Percentiles rank a stretch among this genome's conserved stretches.
phyloP scores from a whole-genome alignment of 192 early-diverging fungal genomes.

The Geosiphon pyriformis region DNA sequence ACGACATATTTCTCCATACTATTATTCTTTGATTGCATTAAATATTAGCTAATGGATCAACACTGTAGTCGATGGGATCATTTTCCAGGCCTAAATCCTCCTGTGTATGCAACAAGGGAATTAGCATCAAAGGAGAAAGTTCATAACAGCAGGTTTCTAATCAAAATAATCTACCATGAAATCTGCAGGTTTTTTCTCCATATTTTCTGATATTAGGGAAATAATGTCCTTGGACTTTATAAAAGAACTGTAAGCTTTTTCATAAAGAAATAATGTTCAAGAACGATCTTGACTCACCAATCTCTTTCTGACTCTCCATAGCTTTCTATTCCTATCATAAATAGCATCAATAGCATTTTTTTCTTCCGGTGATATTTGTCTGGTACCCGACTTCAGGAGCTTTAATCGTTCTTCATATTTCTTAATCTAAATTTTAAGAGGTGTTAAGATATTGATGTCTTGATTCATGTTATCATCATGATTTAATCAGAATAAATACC shows the following conservation, averaged over 20 bases:
- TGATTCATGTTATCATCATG: not conserved
- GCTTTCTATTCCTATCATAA: constrained; percentile 33
- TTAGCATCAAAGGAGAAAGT: not conserved
- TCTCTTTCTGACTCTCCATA: constrained; percentile 37
- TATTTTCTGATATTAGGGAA: constrained; percentile 31
- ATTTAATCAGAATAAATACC: not conserved
- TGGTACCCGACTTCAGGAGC: constrained; percentile 29
- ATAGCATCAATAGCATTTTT: constrained; percentile 29
- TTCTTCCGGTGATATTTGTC: constrained; percentile 34
- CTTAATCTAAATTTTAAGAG: constrained; percentile 31
- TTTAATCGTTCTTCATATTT: constrained; percentile 32
- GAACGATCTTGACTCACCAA: constrained; percentile 27
- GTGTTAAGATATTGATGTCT: not conserved
- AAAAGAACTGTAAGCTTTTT: not conserved
- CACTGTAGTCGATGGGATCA: constrained; percentile 18
- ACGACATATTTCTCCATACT: no score
- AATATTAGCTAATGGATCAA: constrained; percentile 22
- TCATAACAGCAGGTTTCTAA: not conserved
- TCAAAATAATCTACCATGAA: constrained; percentile 23
- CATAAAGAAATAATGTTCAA: not conserved
- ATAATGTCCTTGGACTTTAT: constrained; percentile 32
- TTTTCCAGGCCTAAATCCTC: constrained; percentile 20
- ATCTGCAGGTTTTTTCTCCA: constrained; percentile 37
- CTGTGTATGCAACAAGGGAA: not conserved
- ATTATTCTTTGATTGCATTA: no score